Conservation (phyloP, 1,139 yeast genomes). For the Geotrichum aggregatum region DNA sequence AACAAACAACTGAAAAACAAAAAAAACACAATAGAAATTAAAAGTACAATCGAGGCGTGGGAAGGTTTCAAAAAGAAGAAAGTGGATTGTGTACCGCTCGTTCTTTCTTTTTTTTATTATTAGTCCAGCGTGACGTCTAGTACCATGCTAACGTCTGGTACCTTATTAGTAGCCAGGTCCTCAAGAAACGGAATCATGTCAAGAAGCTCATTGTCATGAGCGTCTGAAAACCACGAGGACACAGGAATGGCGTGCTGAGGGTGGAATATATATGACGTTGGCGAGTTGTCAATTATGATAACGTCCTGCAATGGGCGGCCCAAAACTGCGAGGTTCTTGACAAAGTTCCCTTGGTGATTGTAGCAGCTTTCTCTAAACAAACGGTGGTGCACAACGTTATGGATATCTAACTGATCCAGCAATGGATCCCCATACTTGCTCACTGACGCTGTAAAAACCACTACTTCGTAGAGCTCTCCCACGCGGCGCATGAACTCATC, state of each 20-base stretch:
- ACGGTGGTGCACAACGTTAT: conserved; percentile 78
- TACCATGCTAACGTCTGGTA: conserved; percentile 78
- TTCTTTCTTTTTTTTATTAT: too few relatives aligned
- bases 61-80: background rate
- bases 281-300: conserved; percentile 92
- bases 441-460: conserved; percentile 94
- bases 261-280: conserved; percentile 93
- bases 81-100: too few relatives aligned
- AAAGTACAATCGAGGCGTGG: background rate
- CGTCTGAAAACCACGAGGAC: conserved; percentile 96
- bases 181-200: conserved; percentile 89
- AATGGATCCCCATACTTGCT: conserved; percentile 94
- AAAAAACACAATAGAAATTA: background rate
- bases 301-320: conserved; percentile 86
- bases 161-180: conserved; percentile 63
- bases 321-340: conserved; percentile 85
- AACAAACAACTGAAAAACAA: background rate
- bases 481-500: conserved; percentile 83
- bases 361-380: conserved; percentile 83
- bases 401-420: conserved; percentile 75
- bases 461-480: conserved; percentile 87
- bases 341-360: conserved; percentile 84
- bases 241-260: conserved; percentile 99
- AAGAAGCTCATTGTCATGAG: conserved; percentile 89
- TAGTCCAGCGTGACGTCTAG: conserved; percentile 53